Percentiles rank a stretch among this genome's conserved stretches.
phyloP scores from a whole-genome alignment of 768 basidiomycete genomes.

The Suillus bovinus region DNA sequence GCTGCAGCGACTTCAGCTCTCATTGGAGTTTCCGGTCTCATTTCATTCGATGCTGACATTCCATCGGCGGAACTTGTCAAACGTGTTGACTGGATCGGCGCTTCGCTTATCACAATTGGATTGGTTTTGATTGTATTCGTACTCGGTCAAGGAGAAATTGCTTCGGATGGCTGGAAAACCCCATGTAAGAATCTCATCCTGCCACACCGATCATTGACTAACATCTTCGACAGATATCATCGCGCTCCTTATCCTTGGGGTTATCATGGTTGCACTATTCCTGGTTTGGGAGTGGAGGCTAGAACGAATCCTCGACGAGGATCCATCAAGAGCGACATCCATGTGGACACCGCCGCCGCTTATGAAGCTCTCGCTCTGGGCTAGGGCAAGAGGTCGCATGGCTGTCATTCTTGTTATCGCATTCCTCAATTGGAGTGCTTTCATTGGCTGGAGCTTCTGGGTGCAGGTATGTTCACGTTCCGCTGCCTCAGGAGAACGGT shows the following conservation, averaged over 20 bases:
- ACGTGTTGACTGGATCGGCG: conserved; percentile 81
- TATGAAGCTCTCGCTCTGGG: conserved; percentile 65
- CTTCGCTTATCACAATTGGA: conserved; percentile 60
- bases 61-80: conserved; percentile 39
- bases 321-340: conserved; percentile 21
- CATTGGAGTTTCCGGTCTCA: conserved; percentile 50
- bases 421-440: conserved; percentile 62
- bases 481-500: conserved; percentile 23
- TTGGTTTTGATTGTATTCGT: conserved; percentile 73
- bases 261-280: conserved; percentile 57
- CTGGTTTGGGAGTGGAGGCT: conserved; percentile 66
- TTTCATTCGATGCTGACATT: conserved; percentile 61
- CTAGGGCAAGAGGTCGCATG: conserved; percentile 58
- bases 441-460: conserved; percentile 57
- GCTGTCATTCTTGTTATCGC: conserved; percentile 61
- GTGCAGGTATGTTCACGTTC: conserved; percentile 33
- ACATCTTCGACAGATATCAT: conserved; percentile 58
- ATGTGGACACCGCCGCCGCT: conserved; percentile 55
- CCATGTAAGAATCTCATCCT: conserved; percentile 39
- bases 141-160: conserved; percentile 63
- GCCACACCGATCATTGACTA: conserved; percentile 21
- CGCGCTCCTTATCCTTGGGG: conserved; percentile 59
- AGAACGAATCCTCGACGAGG: conserved; percentile 33
- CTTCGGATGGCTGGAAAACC: conserved; percentile 60
- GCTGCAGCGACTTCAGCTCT: conserved; percentile 55